phyloP scores from a whole-genome alignment of 164 flowering plant genomes.

The Aristolochia contorta region DNA sequence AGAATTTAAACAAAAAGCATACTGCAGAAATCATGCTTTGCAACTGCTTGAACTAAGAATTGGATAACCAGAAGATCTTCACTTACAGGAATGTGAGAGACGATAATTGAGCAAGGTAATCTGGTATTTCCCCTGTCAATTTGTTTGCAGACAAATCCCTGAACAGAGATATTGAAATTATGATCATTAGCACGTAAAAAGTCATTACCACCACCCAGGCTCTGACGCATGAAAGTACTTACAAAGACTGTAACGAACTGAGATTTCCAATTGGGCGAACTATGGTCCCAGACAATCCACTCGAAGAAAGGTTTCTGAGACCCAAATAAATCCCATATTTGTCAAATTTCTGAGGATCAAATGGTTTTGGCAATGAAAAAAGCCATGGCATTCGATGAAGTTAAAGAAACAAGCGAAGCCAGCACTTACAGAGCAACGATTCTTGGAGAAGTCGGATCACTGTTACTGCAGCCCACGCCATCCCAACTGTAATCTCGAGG shows the following conservation, averaged over 20 bases:
- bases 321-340: background rate
- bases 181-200: background rate
- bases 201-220: background rate
- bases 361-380: too few species aligned
- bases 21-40: too few species aligned
- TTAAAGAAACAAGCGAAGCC: background rate
- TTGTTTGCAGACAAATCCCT: slow-evolving; percentile 4
- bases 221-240: background rate
- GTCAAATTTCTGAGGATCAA: background rate
- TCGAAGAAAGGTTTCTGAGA: background rate
- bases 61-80: too few species aligned
- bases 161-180: background rate
- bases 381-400: too few species aligned
- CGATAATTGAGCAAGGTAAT: background rate
- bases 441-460: background rate
- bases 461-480: slow-evolving; percentile 31
- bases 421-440: slow-evolving; percentile 2
- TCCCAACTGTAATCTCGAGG: slow-evolving; percentile 31
- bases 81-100: background rate
- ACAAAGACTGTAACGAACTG: background rate
- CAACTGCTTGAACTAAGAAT: too few species aligned
- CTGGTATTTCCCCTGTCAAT: slow-evolving; percentile 2
- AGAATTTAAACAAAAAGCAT: too few species aligned
- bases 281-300: background rate
- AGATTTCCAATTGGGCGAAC: background rate